Evolutionary conservation across 2,329 filamentous ascomycete species (phyloP).

Genomic region (Hypomyces perniciosus): DNA sequence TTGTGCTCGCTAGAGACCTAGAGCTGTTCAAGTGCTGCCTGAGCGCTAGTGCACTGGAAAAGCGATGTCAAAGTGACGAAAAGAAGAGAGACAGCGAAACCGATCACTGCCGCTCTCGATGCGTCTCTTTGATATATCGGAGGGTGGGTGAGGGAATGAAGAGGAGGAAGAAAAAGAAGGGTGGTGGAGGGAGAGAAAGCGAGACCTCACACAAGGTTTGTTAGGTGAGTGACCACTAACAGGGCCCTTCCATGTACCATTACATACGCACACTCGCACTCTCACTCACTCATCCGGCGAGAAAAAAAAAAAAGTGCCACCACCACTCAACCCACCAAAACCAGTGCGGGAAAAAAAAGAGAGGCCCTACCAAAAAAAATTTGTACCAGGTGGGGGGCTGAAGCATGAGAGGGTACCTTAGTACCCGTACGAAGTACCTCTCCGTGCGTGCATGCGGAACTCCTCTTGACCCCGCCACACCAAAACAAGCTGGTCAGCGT

Average conservation of each 20-base stretch:
- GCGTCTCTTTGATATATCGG: conserved; percentile 29
- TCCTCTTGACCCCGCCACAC: neutral
- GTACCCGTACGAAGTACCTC: no score
- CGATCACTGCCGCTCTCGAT: conserved; percentile 35
- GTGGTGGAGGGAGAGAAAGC: neutral
- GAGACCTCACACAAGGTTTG: conserved; percentile 4
- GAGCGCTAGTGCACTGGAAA: conserved; percentile 15
- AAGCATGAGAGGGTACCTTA: neutral
- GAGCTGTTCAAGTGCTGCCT: conserved; percentile 13
- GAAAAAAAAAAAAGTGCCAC: conserved; percentile 20
- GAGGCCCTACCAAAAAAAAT: neutral
- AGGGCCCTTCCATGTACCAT: no score
- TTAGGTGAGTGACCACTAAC: no score
- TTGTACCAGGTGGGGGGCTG: neutral
- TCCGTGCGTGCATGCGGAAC: no score
- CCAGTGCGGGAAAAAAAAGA: conserved; percentile 11
- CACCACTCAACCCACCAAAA: neutral
- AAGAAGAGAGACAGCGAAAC: conserved; percentile 33
- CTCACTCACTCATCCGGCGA: conserved; percentile 14
- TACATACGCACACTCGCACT: no score
- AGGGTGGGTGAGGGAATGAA: conserved; percentile 14
- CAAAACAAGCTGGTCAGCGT: neutral
- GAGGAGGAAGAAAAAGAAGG: conserved; percentile 21
- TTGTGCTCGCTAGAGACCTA: conserved; percentile 21
- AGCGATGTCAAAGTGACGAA: conserved; percentile 27